These are phyloP conservation scores for Syncephalis fuscata DNA, from an alignment of 371 early-diverging fungal species.

Conservation along the genomic window DNA sequence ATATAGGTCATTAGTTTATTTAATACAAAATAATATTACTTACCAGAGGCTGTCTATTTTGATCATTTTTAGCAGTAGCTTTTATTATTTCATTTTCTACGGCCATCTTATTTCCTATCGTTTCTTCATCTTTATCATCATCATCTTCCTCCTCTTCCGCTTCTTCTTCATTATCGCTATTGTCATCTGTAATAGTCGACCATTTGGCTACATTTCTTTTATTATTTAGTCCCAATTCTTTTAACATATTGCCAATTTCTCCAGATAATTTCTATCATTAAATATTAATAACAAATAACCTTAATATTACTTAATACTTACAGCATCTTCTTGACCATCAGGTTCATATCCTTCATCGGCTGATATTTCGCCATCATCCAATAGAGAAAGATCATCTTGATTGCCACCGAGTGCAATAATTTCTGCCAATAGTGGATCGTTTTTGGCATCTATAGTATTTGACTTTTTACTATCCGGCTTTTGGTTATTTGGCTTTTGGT, in stretches of 20 bases:
- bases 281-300: not conserved
- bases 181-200: not conserved
- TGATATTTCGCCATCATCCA: conserved; percentile 14
- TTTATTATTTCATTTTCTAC: not conserved
- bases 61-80: not conserved
- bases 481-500: no score
- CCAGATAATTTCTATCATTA: not conserved
- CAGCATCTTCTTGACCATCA: conserved; percentile 3
- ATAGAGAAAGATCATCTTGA: conserved; percentile 17
- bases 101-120: no score
- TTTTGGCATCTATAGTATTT: not conserved
- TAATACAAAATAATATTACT: not conserved
- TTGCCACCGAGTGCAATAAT: conserved; percentile 20
- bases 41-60: not conserved
- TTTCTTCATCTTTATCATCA: not conserved
- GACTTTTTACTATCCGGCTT: no score
- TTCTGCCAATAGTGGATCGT: conserved; percentile 12
- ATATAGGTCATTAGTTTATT: not conserved
- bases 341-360: conserved; percentile 10
- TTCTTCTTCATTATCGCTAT: not conserved
- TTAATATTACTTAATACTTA: not conserved
- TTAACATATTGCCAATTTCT: not conserved
- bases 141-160: not conserved
- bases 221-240: not conserved
- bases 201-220: not conserved